phyloP scores from a whole-genome alignment of 192 early-diverging fungal genomes.

The Coemansia furcata region DNA sequence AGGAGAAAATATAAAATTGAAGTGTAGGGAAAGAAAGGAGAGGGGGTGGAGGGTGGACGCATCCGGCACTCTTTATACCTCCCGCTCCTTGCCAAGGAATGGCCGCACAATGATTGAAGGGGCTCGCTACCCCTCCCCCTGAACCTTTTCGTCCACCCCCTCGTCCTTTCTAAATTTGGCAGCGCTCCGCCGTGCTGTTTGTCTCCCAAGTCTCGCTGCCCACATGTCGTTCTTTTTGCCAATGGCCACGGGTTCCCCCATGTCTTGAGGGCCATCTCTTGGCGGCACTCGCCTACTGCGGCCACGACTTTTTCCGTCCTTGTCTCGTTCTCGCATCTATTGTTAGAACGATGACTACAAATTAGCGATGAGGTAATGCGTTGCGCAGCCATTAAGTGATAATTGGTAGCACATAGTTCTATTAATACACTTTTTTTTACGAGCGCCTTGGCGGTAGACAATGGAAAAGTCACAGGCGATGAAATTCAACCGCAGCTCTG shows the following conservation, averaged over 20 bases:
- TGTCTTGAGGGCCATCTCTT: conserved; percentile 5
- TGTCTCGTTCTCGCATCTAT: neutral
- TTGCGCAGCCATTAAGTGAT: neutral
- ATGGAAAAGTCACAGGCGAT: too few species aligned
- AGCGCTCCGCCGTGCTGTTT: neutral
- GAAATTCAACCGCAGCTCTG: neutral
- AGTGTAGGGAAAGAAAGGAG: neutral
- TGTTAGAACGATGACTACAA: neutral
- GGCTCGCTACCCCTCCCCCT: neutral
- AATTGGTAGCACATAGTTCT: neutral
- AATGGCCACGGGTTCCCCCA: neutral
- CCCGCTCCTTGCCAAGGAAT: neutral
- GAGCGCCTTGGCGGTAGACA: neutral
- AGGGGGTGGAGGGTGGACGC: neutral
- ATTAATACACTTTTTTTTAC: neutral
- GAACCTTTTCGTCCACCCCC: neutral
- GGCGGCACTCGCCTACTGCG: neutral
- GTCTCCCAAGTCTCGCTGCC: neutral
- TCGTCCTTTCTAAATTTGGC: neutral
- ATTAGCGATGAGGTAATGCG: neutral
- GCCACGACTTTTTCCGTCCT: neutral
- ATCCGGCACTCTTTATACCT: neutral
- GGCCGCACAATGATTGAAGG: neutral
- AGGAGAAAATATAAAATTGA: neutral
- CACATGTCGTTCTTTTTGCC: too few species aligned